A percentile compares a stretch with the other conserved stretches of the same genome.
These are phyloP conservation scores for Nicotiana rustica DNA, from an alignment of 305 asterid species.

Conservation along the genomic window DNA sequence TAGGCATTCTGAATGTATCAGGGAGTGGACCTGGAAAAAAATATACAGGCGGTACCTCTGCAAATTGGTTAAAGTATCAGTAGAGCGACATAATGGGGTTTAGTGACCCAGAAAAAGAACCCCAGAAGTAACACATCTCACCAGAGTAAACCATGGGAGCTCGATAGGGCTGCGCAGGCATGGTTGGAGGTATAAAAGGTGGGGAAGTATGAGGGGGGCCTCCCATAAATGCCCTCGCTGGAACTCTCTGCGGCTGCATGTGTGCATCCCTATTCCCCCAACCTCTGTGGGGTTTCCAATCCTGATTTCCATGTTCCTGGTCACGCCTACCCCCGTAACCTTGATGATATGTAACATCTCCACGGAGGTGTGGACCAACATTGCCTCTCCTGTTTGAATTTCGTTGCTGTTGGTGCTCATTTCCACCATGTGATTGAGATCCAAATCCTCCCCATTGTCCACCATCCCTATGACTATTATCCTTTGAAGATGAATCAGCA, in stretches of 20 bases:
- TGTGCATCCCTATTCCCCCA: constrained; percentile 64
- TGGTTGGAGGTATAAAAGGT: constrained; percentile 54
- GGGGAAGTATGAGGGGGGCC: constrained; percentile 56
- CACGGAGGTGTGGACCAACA: constrained; percentile 61
- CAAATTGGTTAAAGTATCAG: constrained; percentile 41
- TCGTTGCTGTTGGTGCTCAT: constrained; percentile 56
- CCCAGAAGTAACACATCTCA: constrained; percentile 38
- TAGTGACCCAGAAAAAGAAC: background rate
- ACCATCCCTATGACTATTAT: constrained; percentile 50
- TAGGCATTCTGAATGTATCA: constrained; percentile 57
- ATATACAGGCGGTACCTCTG: constrained; percentile 63
- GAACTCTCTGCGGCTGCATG: constrained; percentile 55
- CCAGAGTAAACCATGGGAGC: constrained; percentile 65
- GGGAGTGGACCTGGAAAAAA: constrained; percentile 60
- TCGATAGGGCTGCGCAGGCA: constrained; percentile 55
- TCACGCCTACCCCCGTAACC: constrained; percentile 66
- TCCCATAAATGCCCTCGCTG: constrained; percentile 61
- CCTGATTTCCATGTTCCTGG: constrained; percentile 72
- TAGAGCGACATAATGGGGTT: background rate
- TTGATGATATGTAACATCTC: constrained; percentile 62
- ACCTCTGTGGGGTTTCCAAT: constrained; percentile 60
- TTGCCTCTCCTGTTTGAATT: constrained; percentile 60
- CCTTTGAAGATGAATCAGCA: constrained; percentile 53
- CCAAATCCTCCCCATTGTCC: constrained; percentile 56
- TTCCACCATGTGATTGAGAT: constrained; percentile 50